Evolutionary conservation across 176 grass and related monocot species (phyloP).

Genomic region (Tillandsia fasciculata): DNA sequence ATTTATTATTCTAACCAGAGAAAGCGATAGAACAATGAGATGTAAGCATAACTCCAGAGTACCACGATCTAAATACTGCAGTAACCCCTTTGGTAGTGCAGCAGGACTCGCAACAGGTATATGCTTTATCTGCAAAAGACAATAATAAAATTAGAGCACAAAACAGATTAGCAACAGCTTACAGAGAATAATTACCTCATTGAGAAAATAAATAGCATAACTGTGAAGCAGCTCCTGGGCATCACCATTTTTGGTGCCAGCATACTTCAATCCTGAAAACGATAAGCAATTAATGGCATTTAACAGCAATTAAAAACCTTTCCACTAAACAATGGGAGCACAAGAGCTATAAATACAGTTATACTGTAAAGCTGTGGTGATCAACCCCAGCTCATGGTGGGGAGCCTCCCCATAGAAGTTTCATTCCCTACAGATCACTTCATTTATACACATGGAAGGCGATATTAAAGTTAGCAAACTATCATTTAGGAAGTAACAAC

Average conservation of each 20-base stretch:
- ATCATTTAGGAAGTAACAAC: no score
- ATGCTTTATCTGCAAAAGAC: slow-evolving; percentile 64
- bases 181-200: slow-evolving; percentile 47
- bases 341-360: neutral
- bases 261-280: slow-evolving; percentile 76
- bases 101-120: slow-evolving; percentile 35
- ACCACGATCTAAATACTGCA: slow-evolving; percentile 73
- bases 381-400: no score
- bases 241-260: slow-evolving; percentile 88
- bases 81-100: slow-evolving; percentile 68
- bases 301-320: neutral
- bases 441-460: no score
- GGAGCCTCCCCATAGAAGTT: no score
- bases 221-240: slow-evolving; percentile 73
- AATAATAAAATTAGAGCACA: slow-evolving; percentile 13
- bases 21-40: slow-evolving; percentile 79
- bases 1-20: slow-evolving; percentile 44
- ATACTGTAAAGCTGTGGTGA: neutral
- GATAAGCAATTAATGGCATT: slow-evolving; percentile 1
- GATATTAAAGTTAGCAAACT: no score
- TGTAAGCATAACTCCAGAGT: slow-evolving; percentile 86
- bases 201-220: slow-evolving; percentile 75
- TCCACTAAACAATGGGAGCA: neutral
- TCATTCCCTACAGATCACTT: no score
- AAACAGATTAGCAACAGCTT: slow-evolving; percentile 15